Evolutionary conservation across 345 rosid genomes (phyloP), one percentile per base, ranked within the genome.

Genomic region (Anastatica hierochuntica): DNA sequence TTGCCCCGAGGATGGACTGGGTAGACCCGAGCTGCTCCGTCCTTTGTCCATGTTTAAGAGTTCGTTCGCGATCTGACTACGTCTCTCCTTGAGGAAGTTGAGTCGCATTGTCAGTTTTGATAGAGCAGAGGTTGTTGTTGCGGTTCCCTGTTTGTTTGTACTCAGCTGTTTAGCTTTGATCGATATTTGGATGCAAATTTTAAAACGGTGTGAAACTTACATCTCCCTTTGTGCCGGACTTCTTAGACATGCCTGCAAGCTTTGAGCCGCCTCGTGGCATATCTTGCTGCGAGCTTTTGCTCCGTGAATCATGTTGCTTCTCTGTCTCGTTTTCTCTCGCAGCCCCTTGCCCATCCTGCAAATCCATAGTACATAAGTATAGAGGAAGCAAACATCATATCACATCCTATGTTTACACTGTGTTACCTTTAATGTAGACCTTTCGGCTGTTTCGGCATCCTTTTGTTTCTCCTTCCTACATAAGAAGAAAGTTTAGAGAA

Each of bases 41-140:
- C 69, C 65, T 70, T 73, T 80, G 73, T 82, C 90, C 58, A 61
- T 45, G 73, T 68, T 77, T 66, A 53, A 79, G 64, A 77, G 73
- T 62, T 89, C 89, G 47, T 55, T 72, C 2, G 86, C 78, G 8
- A 80, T 76, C 69, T 77, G 94, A 66, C 69, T 69, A 2, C 94
- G 83, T 43, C 75, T 74, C 71, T 92, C 95, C 77, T 88, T 92
- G 34, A 88, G 70, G 70, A 88, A 85, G 78, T 81, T 81, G 53
- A 92, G 82, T 24, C 90, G 69, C 45, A 74, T 77, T 45, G 96
- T 79, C 76, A 92, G 70, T 77, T 83, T 88, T 21, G 88, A 74
- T 52, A 85, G 56, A 15, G 95, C 90, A 20, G 78, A 77, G 60
- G 80, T 31, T 42, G 80, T 69, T 29, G 80, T 58, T 53, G 66